Base-by-base conservation (phyloP, 2,329 filamentous ascomycete species). In the Rhynchosporium secalis region DNA sequence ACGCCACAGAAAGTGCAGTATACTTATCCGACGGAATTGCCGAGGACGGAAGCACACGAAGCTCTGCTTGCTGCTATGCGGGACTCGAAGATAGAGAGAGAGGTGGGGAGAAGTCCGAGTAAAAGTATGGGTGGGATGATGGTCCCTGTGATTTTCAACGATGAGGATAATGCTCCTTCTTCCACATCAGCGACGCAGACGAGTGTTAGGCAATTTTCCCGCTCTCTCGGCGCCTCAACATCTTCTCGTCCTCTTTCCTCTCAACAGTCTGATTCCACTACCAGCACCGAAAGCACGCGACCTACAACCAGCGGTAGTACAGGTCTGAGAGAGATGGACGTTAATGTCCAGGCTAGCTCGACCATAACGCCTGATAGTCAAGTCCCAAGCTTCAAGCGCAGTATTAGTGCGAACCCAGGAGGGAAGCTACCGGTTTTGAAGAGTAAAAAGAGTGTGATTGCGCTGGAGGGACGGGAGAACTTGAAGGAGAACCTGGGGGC, bases 1-100 rank as follows among this genome's bases (percentile, higher is more conserved):
- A 98, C 95, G 1, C 95, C 95, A 0, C 86, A 90, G 72, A 95
- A 93, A 77, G 79, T 82, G 36, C 81, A 86, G 58, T 99, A 98
- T 76, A 81, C 85, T n/a, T 96, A 91, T 72, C 90, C 92, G 0
- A 89, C 84, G 1, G 80, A 83, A 2, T 81, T 99, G 1, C 95
- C 95, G 3, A 86, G 87, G 31, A 98, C 95, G 0, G 83, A 86
- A 70, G 71, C 77, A 0, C 85, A 87, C 70, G 83, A 87, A 12
- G 77, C 75, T 12, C 76, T 89, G 33, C 77, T 87, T 12, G 79
- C 83, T 26, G 77, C 78, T 54, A 70, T 84, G 46, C 67, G 78
- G 70, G 72, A 45, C 48, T 61, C 75, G 74, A 36, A 20, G 20
- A 20, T 20, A 20, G 20, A 20, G 20, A 20, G 20, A 20, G 20